Conservation (phyloP, 495 filamentous ascomycete genomes). For the Penicillium silybi region DNA sequence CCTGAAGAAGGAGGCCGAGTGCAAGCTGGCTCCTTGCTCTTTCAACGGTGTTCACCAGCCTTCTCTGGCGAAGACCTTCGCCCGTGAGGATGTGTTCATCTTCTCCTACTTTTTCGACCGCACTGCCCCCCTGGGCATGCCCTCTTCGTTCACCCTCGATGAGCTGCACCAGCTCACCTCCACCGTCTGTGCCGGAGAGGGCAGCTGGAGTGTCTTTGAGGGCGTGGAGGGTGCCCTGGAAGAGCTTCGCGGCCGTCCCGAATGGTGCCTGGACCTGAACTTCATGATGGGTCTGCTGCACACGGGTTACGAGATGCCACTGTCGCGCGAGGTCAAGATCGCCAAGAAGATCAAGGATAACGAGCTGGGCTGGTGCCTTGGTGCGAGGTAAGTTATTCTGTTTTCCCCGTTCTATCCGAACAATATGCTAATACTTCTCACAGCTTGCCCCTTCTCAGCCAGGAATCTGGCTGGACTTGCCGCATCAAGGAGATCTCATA, state of each 20-base stretch:
- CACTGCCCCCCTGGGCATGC: conserved; percentile 87
- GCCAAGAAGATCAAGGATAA: conserved; percentile 98
- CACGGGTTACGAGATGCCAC: conserved; percentile 96
- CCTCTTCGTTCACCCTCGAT: conserved; percentile 82
- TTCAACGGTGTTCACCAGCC: conserved; percentile 98
- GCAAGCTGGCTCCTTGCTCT: conserved; percentile 83
- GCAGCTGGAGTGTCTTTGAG: conserved; percentile 73
- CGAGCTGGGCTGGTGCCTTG: conserved; percentile 96
- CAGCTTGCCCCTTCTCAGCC: conserved; percentile 69
- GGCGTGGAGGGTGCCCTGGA: conserved; percentile 64
- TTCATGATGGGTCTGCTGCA: conserved; percentile 92
- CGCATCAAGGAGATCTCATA: conserved; percentile 60
- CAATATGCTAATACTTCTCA: conserved; percentile 28
- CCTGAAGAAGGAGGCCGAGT: conserved; percentile 79
- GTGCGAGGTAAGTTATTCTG: conserved; percentile 67
- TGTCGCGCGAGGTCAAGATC: conserved; percentile 92
- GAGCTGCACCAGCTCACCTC: conserved; percentile 81
- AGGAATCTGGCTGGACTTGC: conserved; percentile 74
- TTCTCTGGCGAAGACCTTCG: conserved; percentile 85
- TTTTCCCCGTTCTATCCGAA: neutral
- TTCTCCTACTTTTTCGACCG: conserved; percentile 98
- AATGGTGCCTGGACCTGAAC: conserved; percentile 90
- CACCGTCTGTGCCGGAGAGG: conserved; percentile 77
- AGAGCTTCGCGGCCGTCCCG: conserved; percentile 74
- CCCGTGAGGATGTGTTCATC: conserved; percentile 87